phyloP scores from a whole-genome alignment of 2,329 filamentous ascomycete genomes.

The Epichloe brachyelytri region DNA sequence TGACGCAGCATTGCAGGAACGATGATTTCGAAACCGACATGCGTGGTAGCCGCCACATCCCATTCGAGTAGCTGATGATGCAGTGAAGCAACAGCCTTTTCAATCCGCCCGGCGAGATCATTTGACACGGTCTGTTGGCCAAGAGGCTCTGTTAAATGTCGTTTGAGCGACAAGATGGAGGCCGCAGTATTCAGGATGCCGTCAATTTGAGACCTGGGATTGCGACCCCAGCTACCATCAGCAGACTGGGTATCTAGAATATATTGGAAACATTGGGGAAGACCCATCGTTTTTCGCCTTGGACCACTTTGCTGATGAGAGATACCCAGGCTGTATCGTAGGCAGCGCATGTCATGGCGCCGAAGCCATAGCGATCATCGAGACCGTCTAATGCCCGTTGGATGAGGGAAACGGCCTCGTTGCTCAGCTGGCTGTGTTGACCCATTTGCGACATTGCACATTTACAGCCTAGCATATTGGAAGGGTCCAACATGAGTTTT shows the following conservation, averaged over 20 bases:
- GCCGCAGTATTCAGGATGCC: constrained; percentile 9
- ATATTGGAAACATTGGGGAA: constrained; percentile 9
- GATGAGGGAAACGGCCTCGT: too few species aligned
- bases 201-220: constrained; percentile 3
- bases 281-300: constrained; percentile 3
- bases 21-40: constrained; percentile 10
- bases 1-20: constrained; percentile 7
- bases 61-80: constrained; percentile 1
- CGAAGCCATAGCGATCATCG: too few species aligned
- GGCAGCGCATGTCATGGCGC: too few species aligned
- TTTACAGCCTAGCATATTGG: too few species aligned
- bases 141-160: constrained; percentile 1
- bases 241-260: constrained; percentile 6
- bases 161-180: constrained; percentile 7
- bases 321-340: constrained; percentile 11
- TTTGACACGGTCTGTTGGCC: constrained; percentile 1
- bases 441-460: too few species aligned
- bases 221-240: constrained; percentile 3
- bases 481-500: too few species aligned
- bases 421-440: too few species aligned
- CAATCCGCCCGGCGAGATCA: neutral
- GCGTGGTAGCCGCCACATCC: constrained; percentile 3
- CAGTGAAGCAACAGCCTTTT: constrained; percentile 1
- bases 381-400: too few species aligned
- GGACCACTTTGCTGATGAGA: constrained; percentile 4